Base-by-base conservation (phyloP, 2,329 filamentous ascomycete genomes). In the Penicillium occitanis region DNA sequence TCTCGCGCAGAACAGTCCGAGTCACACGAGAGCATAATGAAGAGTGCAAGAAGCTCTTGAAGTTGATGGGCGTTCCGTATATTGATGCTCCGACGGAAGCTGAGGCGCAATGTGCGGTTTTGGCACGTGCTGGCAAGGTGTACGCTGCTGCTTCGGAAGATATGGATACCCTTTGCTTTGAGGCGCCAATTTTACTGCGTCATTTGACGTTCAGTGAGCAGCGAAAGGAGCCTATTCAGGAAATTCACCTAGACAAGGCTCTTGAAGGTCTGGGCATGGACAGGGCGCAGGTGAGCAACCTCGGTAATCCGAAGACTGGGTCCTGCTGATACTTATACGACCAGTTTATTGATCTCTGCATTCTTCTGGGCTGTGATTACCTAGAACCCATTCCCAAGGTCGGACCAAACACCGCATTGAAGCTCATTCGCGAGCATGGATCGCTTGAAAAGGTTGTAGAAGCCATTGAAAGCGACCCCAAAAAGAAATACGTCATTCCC, bases 101-200 rank as follows among this genome's bases (percentile, higher is more conserved):
- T 4, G 95, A 99, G 82, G 95, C 95, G 1, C 95, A 99, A 77
- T 99, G 95, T 77, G 95, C 95, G 2, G 90, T 90, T 48, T 84
- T 99, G 68, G 95, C 95, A 0, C 85, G 90, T 68, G 93, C 91
- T 5, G 94, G 93, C 44, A 98, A 98, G 81, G 95, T 99, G 61
- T 99, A 96, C 77, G 95, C 93, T 3, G 95, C 95, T 22, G 95
- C 95, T 2, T 96, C 91, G 70, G 95, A 99, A 80, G 95, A 99
- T 80, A 99, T 99, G 95, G 95, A 99, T 76, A 99, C 95, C 0
- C 83, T 99, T 64, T 98, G 94, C 74, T 99, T 99, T 79, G 89
- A 97, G 73, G 86, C 93, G 61, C 95, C 95, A 0, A 93, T 99
- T 67, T 82, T 99, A 57, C 82, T 99, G 69, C 87, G 95, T 60